These are phyloP conservation scores for Orbilia quercus DNA, from an alignment of 2,329 filamentous ascomycete genomes.

Conservation along the genomic window DNA sequence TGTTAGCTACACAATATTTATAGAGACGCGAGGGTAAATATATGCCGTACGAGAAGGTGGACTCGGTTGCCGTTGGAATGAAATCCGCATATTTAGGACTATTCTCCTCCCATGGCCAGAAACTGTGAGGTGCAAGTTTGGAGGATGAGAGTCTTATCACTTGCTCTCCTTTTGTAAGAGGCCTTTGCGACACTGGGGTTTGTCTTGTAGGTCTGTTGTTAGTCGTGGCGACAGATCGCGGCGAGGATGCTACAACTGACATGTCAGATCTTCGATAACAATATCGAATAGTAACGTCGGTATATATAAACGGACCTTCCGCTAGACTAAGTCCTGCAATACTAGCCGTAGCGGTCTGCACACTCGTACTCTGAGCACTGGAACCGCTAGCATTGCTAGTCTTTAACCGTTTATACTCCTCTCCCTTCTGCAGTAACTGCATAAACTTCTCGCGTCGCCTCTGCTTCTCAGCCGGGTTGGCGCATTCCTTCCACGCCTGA, in stretches of 20 bases:
- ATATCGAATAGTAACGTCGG: background rate
- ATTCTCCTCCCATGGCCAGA: conserved; percentile 84
- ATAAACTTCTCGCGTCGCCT: conserved; percentile 40
- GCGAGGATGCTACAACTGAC: conserved; percentile 9
- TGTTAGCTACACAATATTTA: background rate
- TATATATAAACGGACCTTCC: background rate
- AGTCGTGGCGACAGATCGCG: background rate
- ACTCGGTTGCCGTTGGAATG: conserved; percentile 63
- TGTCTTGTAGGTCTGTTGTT: conserved; percentile 4
- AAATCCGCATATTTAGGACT: conserved; percentile 75
- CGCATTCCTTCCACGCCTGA: conserved; percentile 40
- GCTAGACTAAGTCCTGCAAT: conserved; percentile 19
- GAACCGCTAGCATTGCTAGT: background rate
- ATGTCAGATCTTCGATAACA: background rate
- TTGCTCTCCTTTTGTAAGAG: conserved; percentile 76
- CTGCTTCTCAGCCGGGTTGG: conserved; percentile 50
- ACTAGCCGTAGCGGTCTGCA: conserved; percentile 25
- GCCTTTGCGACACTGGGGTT: conserved; percentile 62
- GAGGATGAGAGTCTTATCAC: conserved; percentile 81
- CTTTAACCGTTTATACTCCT: conserved; percentile 47
- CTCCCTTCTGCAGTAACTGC: conserved; percentile 39
- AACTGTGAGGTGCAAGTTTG: conserved; percentile 81
- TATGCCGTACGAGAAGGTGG: conserved; percentile 72
- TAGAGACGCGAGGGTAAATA: background rate
- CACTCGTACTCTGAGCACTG: background rate